A percentile compares a stretch with the other conserved stretches of the same genome.
These are phyloP conservation scores for Phtheirospermum japonicum DNA, from an alignment of 257 asterid species.

Conservation along the genomic window DNA sequence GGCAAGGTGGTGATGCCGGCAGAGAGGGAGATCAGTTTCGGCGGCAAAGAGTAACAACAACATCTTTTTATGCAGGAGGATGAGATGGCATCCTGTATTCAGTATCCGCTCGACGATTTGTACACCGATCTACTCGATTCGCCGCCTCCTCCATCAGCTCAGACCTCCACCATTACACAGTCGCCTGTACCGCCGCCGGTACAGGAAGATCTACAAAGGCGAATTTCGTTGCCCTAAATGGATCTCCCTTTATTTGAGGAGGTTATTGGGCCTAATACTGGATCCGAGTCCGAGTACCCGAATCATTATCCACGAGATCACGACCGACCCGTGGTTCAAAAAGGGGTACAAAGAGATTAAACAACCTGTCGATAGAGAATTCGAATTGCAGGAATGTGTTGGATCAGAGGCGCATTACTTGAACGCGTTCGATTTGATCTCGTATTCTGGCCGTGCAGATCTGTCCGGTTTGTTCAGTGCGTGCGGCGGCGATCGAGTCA, in stretches of 20 bases:
- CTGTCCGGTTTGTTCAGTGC: too few species aligned
- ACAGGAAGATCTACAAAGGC: slow-evolving; percentile 64
- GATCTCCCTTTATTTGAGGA: slow-evolving; percentile 57
- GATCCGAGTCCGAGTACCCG: slow-evolving; percentile 62
- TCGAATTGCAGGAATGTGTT: slow-evolving; percentile 36
- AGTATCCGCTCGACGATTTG: slow-evolving; percentile 67
- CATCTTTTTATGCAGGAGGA: slow-evolving; percentile 81
- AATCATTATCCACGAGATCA: slow-evolving; percentile 50
- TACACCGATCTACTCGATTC: slow-evolving; percentile 61
- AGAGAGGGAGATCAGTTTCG: slow-evolving; percentile 47
- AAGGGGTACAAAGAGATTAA: too few species aligned
- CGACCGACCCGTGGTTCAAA: slow-evolving; percentile 56
- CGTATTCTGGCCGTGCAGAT: slow-evolving; percentile 50
- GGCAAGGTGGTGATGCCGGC: slow-evolving; percentile 35
- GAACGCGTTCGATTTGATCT: slow-evolving; percentile 50
- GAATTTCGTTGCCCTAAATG: slow-evolving; percentile 67
- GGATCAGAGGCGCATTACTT: slow-evolving; percentile 30
- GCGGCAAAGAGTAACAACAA: slow-evolving; percentile 33
- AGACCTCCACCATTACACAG: slow-evolving; percentile 27
- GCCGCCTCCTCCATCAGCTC: slow-evolving; percentile 38
- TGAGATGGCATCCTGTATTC: slow-evolving; percentile 91
- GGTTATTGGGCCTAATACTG: slow-evolving; percentile 42
- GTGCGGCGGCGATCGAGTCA: too few species aligned
- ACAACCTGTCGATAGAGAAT: slow-evolving; percentile 33
- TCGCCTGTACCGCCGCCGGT: slow-evolving; percentile 43